phyloP scores from a whole-genome alignment of 2,329 filamentous ascomycete species.

The Penicillium sp. region DNA sequence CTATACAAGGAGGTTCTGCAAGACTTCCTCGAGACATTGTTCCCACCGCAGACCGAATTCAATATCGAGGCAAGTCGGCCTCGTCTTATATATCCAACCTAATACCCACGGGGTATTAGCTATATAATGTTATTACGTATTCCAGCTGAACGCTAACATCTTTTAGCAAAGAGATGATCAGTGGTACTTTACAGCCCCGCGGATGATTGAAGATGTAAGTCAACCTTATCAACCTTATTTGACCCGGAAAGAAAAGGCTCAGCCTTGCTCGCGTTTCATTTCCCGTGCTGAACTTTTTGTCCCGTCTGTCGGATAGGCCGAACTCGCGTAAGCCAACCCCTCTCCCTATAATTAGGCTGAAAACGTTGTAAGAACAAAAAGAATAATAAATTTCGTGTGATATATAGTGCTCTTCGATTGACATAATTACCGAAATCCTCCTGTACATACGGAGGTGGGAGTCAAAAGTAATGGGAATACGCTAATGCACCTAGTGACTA shows the following conservation, averaged over 20 bases:
- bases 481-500: too few species aligned
- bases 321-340: conserved; percentile 10
- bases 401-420: too few species aligned
- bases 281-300: background rate
- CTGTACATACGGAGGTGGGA: too few species aligned
- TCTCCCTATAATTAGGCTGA: background rate
- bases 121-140: too few species aligned
- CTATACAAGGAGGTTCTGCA: conserved; percentile 18
- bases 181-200: conserved; percentile 16
- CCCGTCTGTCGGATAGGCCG: background rate
- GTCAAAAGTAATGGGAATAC: too few species aligned
- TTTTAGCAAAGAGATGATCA: conserved; percentile 10
- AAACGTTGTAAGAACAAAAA: background rate
- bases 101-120: too few species aligned
- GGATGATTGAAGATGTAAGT: conserved; percentile 13
- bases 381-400: background rate
- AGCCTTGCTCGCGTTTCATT: background rate
- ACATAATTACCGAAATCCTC: too few species aligned
- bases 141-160: background rate
- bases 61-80: conserved; percentile 19
- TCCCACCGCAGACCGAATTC: conserved; percentile 18
- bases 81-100: conserved; percentile 1
- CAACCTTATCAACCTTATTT: background rate
- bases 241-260: too few species aligned
- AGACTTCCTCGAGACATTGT: conserved; percentile 18